Evolutionary conservation across 805 yeast species (phyloP).

Genomic region (Pichia manshurica): DNA sequence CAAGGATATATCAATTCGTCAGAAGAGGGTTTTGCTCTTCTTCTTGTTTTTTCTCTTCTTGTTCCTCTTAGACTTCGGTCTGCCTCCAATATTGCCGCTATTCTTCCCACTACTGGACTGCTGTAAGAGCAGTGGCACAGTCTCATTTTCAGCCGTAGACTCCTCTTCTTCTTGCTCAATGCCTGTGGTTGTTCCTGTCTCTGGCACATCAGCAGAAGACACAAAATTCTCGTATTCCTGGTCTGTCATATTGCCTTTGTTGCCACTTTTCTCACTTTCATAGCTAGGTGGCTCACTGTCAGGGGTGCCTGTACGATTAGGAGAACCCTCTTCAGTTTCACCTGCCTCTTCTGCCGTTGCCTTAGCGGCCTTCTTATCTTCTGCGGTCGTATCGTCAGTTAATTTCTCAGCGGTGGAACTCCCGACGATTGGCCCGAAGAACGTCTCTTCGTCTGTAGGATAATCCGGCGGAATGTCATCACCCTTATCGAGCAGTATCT

Average conservation of each 20-base stretch:
- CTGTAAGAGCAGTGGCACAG: too few relatives aligned
- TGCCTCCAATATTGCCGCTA: too few relatives aligned
- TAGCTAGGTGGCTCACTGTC: constrained; percentile 29
- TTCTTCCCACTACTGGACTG: too few relatives aligned
- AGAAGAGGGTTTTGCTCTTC: constrained; percentile 14
- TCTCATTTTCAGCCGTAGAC: too few relatives aligned
- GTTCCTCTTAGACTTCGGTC: neutral
- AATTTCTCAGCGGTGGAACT: neutral
- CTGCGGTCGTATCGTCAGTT: neutral
- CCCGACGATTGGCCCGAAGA: constrained; percentile 42
- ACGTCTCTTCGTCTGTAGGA: constrained; percentile 56
- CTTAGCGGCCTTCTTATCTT: neutral
- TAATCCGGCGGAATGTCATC: constrained; percentile 69
- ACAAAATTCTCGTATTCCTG: constrained; percentile 5
- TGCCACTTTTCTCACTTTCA: constrained; percentile 16
- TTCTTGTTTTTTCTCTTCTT: constrained; percentile 22
- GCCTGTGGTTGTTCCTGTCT: too few relatives aligned
- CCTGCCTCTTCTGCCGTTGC: neutral
- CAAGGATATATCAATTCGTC: neutral
- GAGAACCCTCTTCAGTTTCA: too few relatives aligned
- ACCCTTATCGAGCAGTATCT: constrained; percentile 61
- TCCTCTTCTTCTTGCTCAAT: too few relatives aligned
- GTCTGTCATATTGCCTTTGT: constrained; percentile 5
- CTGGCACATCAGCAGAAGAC: neutral
- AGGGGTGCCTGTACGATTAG: constrained; percentile 14